Conservation (phyloP, 179 eudicot genomes). For the Pouteria campechiana region DNA sequence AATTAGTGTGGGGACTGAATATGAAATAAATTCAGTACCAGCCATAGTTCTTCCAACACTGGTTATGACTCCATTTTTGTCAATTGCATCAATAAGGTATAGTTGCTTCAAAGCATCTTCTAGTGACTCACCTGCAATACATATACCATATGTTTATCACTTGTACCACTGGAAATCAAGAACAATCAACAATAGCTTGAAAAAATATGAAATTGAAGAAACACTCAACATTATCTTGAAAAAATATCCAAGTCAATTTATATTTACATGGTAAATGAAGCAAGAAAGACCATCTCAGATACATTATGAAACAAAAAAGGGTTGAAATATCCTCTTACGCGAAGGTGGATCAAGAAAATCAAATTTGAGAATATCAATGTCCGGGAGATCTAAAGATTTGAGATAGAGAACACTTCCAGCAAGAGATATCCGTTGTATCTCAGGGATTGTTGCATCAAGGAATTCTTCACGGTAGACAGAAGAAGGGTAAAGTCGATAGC, state of each 20-base stretch:
- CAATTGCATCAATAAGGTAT: constrained; percentile 87
- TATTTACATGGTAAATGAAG: too few relatives aligned
- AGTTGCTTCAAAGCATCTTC: constrained; percentile 92
- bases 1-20: too few relatives aligned
- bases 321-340: constrained; percentile 22
- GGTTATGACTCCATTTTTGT: constrained; percentile 76
- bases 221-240: too few relatives aligned
- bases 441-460: constrained; percentile 89
- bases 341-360: constrained; percentile 92
- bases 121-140: constrained; percentile 66
- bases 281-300: neutral
- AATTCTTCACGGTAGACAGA: constrained; percentile 64
- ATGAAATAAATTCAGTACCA: constrained; percentile 26
- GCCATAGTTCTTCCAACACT: constrained; percentile 76
- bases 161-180: too few relatives aligned
- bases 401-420: constrained; percentile 93
- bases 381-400: constrained; percentile 88
- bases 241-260: too few relatives aligned
- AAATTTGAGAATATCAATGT: constrained; percentile 85
- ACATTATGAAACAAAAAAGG: neutral
- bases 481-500: constrained; percentile 77
- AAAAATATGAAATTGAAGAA: too few relatives aligned
- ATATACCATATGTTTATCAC: constrained; percentile 3
- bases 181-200: neutral
- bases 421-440: constrained; percentile 89